Percentiles rank a stretch among this genome's conserved stretches.
Evolutionary conservation across 164 flowering plant species (phyloP).

Genomic region (Berberis thunbergii): DNA sequence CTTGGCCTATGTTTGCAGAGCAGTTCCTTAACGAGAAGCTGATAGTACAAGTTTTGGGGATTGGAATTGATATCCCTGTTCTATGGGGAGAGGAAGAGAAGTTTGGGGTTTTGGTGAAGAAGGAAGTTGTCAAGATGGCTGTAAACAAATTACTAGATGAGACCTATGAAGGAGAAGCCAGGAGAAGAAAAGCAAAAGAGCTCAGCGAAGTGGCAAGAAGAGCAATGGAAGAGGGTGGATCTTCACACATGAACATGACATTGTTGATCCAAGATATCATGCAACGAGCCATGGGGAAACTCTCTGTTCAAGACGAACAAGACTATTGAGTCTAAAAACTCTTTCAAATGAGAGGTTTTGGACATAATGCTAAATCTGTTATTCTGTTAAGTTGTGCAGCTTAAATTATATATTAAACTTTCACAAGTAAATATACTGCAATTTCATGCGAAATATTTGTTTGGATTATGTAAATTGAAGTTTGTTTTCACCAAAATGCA

Average conservation of each 20-base stretch:
- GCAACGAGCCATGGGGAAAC: neutral
- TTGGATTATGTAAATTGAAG: no score
- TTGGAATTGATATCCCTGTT: constrained; percentile 27
- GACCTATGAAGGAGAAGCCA: neutral
- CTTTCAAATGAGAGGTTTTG: no score
- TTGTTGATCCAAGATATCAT: constrained; percentile 27
- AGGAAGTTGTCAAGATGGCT: constrained; percentile 1
- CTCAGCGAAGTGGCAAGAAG: neutral
- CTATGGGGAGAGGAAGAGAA: constrained; percentile 7
- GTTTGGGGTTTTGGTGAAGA: neutral
- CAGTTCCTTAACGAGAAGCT: constrained; percentile 55
- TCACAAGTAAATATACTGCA: no score
- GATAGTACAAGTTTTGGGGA: constrained; percentile 25
- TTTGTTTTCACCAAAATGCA: no score
- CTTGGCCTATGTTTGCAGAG: constrained; percentile 56
- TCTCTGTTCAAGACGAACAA: neutral
- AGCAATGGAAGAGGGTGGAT: constrained; percentile 24
- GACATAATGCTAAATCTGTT: no score
- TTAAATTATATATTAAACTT: no score
- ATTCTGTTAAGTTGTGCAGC: no score
- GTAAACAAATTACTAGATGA: constrained; percentile 1
- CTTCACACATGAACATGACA: constrained; percentile 27
- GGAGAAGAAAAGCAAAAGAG: constrained; percentile 9
- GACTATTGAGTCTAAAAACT: neutral
- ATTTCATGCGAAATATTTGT: no score